phyloP scores from a whole-genome alignment of 345 rosid species.

The Eucalyptus fibrosa region DNA sequence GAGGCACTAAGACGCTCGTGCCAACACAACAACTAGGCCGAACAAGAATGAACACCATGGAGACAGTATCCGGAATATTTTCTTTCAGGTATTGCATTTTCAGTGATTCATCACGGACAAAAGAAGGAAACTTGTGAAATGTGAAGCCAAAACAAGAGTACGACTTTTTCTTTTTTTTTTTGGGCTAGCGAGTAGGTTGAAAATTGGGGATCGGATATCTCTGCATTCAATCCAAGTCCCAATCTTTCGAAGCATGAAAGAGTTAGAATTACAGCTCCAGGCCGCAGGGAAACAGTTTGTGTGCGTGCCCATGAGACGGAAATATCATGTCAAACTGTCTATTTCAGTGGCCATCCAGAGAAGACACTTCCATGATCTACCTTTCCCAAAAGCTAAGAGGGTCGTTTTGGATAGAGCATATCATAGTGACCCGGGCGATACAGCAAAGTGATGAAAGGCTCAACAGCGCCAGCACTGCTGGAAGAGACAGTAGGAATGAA shows the following conservation, averaged over 20 bases:
- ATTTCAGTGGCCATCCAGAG: not conserved
- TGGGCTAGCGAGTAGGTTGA: not conserved
- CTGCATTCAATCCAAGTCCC: not conserved
- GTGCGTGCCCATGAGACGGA: not conserved
- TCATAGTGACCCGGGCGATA: slow-evolving; percentile 99
- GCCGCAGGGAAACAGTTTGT: not conserved
- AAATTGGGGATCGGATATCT: not conserved
- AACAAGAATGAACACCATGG: not conserved
- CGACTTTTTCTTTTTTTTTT: not conserved
- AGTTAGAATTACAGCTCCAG: not conserved
- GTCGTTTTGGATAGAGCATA: slow-evolving; percentile 80
- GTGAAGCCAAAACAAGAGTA: not conserved
- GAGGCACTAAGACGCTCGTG: not conserved
- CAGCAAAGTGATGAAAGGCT: slow-evolving; percentile 74
- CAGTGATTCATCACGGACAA: not conserved
- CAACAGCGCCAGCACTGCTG: slow-evolving; percentile 11
- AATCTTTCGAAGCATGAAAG: not conserved
- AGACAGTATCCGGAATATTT: not conserved
- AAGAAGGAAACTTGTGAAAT: not conserved
- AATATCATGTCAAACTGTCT: not conserved
- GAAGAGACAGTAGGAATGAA: slow-evolving; percentile 44
- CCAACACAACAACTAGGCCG: not conserved
- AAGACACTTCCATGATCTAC: not conserved
- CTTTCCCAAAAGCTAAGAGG: not conserved
- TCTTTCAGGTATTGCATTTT: not conserved